Evolutionary conservation across 306 rosid species (phyloP).

Genomic region (Vigna trinervia): DNA sequence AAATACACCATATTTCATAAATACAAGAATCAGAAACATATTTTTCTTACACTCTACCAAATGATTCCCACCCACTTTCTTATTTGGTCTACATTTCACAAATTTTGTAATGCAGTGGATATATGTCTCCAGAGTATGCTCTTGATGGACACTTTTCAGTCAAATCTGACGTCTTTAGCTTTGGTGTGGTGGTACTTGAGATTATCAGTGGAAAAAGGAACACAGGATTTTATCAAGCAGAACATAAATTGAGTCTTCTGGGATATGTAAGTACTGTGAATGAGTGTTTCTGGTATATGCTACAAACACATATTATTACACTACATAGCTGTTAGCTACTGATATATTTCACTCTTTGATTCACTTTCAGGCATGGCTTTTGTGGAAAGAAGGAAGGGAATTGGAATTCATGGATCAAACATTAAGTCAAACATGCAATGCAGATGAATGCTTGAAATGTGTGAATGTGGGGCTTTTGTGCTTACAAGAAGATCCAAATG

Average conservation of each 20-base stretch:
- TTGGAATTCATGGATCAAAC: slow-evolving; percentile 64
- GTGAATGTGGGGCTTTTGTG: slow-evolving; percentile 68
- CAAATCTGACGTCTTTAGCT: slow-evolving; percentile 73
- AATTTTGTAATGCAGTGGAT: slow-evolving; percentile 57
- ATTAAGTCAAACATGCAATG: slow-evolving; percentile 54
- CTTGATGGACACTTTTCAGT: slow-evolving; percentile 72
- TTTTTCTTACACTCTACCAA: not conserved
- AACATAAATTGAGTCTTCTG: slow-evolving; percentile 67
- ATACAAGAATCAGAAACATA: too few relatives aligned
- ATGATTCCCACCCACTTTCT: not conserved
- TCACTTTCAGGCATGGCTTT: slow-evolving; percentile 68
- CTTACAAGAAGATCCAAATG: slow-evolving; percentile 75
- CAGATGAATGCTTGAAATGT: slow-evolving; percentile 65
- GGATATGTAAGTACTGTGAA: slow-evolving; percentile 58
- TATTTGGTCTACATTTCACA: slow-evolving; percentile 1
- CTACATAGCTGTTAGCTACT: not conserved
- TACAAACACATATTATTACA: not conserved
- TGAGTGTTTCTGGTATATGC: slow-evolving; percentile 54
- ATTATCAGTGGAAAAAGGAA: slow-evolving; percentile 72
- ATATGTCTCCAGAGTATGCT: slow-evolving; percentile 83
- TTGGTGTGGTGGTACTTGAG: slow-evolving; percentile 76
- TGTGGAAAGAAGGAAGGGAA: slow-evolving; percentile 68
- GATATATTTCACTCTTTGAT: not conserved
- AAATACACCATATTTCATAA: too few relatives aligned
- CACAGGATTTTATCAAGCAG: slow-evolving; percentile 70